Percentiles rank a stretch among this genome's conserved stretches.
Evolutionary conservation across 306 rosid genomes (phyloP).

Genomic region (Dalbergia cochinchinensis): DNA sequence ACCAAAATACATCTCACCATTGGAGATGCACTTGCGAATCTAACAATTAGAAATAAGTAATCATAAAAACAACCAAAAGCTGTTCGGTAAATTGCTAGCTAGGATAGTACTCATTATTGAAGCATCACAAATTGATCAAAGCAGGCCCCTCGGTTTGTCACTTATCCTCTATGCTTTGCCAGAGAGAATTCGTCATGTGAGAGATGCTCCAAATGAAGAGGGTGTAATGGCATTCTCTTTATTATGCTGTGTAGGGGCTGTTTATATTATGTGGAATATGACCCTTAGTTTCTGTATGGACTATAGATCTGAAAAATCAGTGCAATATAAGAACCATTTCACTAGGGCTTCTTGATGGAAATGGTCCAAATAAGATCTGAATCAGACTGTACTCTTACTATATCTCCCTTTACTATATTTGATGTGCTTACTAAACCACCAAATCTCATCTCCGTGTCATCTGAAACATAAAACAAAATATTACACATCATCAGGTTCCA

Average conservation of each 20-base stretch:
- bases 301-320: background rate
- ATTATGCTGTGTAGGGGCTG: background rate
- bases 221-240: background rate
- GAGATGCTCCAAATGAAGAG: too few species aligned
- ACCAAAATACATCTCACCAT: too few species aligned
- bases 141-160: background rate
- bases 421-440: slow-evolving; percentile 95
- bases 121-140: background rate
- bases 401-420: slow-evolving; percentile 73
- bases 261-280: background rate
- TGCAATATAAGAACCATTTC: background rate
- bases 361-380: slow-evolving; percentile 97
- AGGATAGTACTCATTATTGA: background rate
- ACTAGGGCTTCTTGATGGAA: slow-evolving; percentile 66
- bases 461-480: slow-evolving; percentile 60
- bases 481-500: slow-evolving; percentile 27
- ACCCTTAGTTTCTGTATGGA: too few species aligned
- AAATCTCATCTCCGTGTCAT: slow-evolving; percentile 74
- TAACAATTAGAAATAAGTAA: background rate
- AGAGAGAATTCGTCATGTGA: background rate
- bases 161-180: background rate
- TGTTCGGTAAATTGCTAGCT: background rate
- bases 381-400: slow-evolving; percentile 81
- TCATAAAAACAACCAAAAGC: background rate
- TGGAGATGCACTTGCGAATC: too few species aligned